These are phyloP conservation scores for Chalciporus piperatus DNA, from an alignment of 768 basidiomycete genomes.

Conservation along the genomic window DNA sequence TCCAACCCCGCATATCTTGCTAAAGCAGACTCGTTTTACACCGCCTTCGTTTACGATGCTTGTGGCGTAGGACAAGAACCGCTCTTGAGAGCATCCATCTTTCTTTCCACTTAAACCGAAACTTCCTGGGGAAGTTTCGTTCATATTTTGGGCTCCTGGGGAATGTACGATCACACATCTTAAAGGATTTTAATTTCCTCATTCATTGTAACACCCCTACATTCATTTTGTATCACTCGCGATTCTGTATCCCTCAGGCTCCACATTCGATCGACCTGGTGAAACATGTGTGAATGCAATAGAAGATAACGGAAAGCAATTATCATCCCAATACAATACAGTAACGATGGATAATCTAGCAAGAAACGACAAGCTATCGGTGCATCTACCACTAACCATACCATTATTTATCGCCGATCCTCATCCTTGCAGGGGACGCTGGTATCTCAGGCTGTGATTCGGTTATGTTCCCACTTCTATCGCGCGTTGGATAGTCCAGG, in stretches of 20 bases:
- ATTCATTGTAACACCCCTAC: neutral
- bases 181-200: neutral
- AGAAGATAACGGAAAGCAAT: slow-evolving; percentile 1
- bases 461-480: slow-evolving; percentile 84
- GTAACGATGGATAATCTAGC: slow-evolving; percentile 4
- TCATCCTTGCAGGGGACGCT: slow-evolving; percentile 59
- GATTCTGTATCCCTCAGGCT: no score
- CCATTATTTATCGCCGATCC: slow-evolving; percentile 70
- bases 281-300: no score
- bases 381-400: slow-evolving; percentile 55
- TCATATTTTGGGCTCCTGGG: no score
- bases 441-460: slow-evolving; percentile 74
- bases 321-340: slow-evolving; percentile 20
- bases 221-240: no score
- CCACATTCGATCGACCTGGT: no score
- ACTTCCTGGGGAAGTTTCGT: no score
- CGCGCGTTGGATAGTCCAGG: no score
- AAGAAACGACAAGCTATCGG: neutral
- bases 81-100: neutral
- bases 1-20: slow-evolving; percentile 61
- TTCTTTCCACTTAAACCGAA: neutral
- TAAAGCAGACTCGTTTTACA: slow-evolving; percentile 22
- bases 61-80: neutral
- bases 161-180: no score
- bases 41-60: neutral